A percentile compares a stretch with the other conserved stretches of the same genome.
phyloP scores from a whole-genome alignment of 164 flowering plant genomes.

The Nelumbo lutea region DNA sequence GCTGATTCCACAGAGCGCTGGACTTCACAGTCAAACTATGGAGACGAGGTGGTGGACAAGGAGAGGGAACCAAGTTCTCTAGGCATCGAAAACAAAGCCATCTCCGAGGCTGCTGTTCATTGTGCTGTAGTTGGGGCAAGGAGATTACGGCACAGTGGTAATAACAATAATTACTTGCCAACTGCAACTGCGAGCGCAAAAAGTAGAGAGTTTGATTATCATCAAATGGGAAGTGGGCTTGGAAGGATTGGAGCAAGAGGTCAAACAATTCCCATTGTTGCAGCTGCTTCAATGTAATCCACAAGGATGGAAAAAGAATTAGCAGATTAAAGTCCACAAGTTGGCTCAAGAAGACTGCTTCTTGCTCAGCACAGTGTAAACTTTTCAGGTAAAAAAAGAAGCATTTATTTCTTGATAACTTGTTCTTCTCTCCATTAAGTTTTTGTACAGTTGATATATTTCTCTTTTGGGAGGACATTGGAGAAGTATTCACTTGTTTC shows the following conservation, averaged over 20 bases:
- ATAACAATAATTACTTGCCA: neutral
- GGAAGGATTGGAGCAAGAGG: neutral
- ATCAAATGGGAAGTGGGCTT: neutral
- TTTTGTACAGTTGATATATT: too few relatives aligned
- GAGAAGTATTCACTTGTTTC: too few relatives aligned
- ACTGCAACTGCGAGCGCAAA: neutral
- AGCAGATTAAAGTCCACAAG: too few relatives aligned
- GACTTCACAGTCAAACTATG: constrained; percentile 38
- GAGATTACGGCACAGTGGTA: constrained; percentile 5
- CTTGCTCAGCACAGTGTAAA: too few relatives aligned
- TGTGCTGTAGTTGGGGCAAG: neutral
- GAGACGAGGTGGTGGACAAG: constrained; percentile 9
- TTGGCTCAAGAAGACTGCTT: too few relatives aligned
- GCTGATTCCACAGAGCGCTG: constrained; percentile 65
- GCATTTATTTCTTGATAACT: too few relatives aligned
- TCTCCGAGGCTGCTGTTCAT: neutral
- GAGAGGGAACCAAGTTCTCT: constrained; percentile 8
- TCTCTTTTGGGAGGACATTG: too few relatives aligned
- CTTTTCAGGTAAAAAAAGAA: too few relatives aligned
- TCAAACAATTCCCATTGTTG: neutral
- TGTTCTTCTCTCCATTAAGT: too few relatives aligned
- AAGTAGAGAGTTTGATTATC: too few relatives aligned
- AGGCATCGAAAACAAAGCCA: neutral
- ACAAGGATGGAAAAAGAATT: too few relatives aligned
- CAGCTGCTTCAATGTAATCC: neutral